These are phyloP conservation scores for Durio zibethinus DNA, from an alignment of 345 rosid genomes.

Conservation along the genomic window DNA sequence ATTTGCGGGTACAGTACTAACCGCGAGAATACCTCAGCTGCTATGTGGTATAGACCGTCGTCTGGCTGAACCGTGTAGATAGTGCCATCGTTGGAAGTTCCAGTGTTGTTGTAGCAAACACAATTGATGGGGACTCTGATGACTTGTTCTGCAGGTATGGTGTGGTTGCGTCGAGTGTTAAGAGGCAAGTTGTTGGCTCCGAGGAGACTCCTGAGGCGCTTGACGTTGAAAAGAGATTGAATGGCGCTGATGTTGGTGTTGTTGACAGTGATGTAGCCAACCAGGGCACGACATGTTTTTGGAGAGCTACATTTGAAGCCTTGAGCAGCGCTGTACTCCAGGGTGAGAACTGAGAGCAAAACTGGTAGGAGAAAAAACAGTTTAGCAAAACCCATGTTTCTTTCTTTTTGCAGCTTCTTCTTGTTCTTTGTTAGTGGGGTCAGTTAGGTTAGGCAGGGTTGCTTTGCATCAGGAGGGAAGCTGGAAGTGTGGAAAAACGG, in stretches of 20 bases:
- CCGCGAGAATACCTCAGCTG: slow-evolving; percentile 30
- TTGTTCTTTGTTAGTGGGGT: background rate
- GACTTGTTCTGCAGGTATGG: slow-evolving; percentile 21
- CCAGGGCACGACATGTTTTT: slow-evolving; percentile 38
- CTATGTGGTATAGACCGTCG: slow-evolving; percentile 40
- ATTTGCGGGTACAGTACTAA: slow-evolving; percentile 31
- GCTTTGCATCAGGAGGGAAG: too few species aligned
- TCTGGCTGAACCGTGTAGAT: slow-evolving; percentile 40
- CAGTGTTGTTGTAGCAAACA: slow-evolving; percentile 52
- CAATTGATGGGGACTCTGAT: slow-evolving; percentile 58
- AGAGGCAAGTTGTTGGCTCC: slow-evolving; percentile 53
- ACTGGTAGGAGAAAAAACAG: background rate
- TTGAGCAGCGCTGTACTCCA: background rate
- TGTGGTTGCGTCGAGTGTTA: slow-evolving; percentile 25
- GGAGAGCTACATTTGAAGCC: slow-evolving; percentile 44
- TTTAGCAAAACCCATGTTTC: slow-evolving; percentile 3
- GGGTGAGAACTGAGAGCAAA: background rate
- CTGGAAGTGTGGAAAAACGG: too few species aligned
- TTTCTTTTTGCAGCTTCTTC: background rate
- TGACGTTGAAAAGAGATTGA: slow-evolving; percentile 47
- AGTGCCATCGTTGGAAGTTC: slow-evolving; percentile 39
- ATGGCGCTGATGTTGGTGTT: slow-evolving; percentile 41
- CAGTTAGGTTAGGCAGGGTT: too few species aligned
- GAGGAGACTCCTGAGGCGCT: slow-evolving; percentile 38
- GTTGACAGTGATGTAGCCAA: slow-evolving; percentile 52